These are phyloP conservation scores for Colletotrichum tofieldiae DNA, from an alignment of 2,329 filamentous ascomycete species.

Conservation along the genomic window DNA sequence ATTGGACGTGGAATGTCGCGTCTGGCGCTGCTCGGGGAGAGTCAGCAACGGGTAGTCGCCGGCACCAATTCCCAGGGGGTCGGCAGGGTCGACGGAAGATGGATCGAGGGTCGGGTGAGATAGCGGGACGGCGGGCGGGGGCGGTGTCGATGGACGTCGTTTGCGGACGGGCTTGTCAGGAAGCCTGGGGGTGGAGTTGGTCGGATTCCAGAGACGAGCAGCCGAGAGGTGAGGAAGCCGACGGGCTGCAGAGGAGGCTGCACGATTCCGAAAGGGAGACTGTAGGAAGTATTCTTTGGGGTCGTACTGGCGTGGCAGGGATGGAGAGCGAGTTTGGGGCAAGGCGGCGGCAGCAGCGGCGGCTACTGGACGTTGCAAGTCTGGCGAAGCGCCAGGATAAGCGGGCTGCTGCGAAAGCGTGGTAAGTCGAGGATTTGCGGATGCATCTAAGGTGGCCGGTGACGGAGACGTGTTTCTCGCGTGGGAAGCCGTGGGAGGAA, in stretches of 20 bases:
- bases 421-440: slow-evolving; percentile 49
- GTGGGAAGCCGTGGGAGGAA: slow-evolving; percentile 66
- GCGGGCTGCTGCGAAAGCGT: slow-evolving; percentile 52
- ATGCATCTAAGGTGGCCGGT: slow-evolving; percentile 51
- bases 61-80: slow-evolving; percentile 57
- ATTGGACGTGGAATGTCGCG: slow-evolving; percentile 59
- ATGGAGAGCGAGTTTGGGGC: slow-evolving; percentile 43
- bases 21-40: slow-evolving; percentile 65
- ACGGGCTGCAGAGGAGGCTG: slow-evolving; percentile 49
- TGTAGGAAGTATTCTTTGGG: slow-evolving; percentile 48
- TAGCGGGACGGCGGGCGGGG: slow-evolving; percentile 67
- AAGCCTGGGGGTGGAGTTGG: slow-evolving; percentile 70
- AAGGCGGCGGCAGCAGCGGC: slow-evolving; percentile 26
- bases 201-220: slow-evolving; percentile 73
- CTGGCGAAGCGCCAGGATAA: slow-evolving; percentile 48
- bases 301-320: slow-evolving; percentile 32
- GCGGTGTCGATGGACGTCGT: slow-evolving; percentile 69
- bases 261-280: slow-evolving; percentile 63
- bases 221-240: slow-evolving; percentile 60
- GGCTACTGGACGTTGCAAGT: slow-evolving; percentile 36
- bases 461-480: slow-evolving; percentile 46
- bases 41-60: slow-evolving; percentile 68
- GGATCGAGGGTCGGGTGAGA: slow-evolving; percentile 60
- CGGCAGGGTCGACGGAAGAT: slow-evolving; percentile 53
- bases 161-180: slow-evolving; percentile 52